Conservation (phyloP, 2,329 filamentous ascomycete species). For the Akanthomyces muscarius region DNA sequence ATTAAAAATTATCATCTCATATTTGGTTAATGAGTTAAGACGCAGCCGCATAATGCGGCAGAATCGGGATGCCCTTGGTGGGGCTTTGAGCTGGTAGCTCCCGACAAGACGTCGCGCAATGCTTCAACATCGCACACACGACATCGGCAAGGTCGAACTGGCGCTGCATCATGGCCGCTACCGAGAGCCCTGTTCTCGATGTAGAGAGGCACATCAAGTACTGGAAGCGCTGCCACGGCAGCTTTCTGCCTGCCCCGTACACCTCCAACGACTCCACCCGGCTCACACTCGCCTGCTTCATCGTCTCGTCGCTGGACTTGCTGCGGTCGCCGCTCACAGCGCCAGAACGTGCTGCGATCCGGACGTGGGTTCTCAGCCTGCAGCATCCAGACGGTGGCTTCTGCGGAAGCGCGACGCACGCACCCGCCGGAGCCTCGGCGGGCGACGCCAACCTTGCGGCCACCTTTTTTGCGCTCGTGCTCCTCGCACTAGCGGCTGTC, state of each 20-base stretch:
- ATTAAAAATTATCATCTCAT: too few species aligned
- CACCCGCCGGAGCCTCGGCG: slow-evolving; percentile 30
- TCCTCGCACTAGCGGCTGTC: slow-evolving; percentile 54
- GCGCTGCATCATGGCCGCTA: slow-evolving; percentile 15
- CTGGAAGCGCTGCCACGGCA: slow-evolving; percentile 84
- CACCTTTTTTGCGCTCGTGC: slow-evolving; percentile 81
- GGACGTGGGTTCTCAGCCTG: slow-evolving; percentile 79
- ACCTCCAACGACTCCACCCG: slow-evolving; percentile 86
- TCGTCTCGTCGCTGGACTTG: slow-evolving; percentile 77
- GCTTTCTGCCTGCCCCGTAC: slow-evolving; percentile 76
- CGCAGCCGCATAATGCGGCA: too few species aligned
- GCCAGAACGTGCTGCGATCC: slow-evolving; percentile 42
- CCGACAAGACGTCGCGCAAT: neutral
- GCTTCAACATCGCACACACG: neutral
- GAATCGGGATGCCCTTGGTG: neutral
- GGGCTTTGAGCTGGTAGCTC: neutral
- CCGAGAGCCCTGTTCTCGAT: slow-evolving; percentile 41
- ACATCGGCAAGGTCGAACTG: neutral
- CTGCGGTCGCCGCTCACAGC: slow-evolving; percentile 59
- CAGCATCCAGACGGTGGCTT: slow-evolving; percentile 88
- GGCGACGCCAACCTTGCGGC: slow-evolving; percentile 70
- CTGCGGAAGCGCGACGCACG: slow-evolving; percentile 73
- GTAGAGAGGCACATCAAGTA: slow-evolving; percentile 76
- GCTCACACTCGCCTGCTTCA: slow-evolving; percentile 86
- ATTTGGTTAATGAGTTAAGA: too few species aligned